Evolutionary conservation across 768 basidiomycete genomes (phyloP), one percentile per base, ranked within the genome.

Genomic region (Flagelloscypha sp.): DNA sequence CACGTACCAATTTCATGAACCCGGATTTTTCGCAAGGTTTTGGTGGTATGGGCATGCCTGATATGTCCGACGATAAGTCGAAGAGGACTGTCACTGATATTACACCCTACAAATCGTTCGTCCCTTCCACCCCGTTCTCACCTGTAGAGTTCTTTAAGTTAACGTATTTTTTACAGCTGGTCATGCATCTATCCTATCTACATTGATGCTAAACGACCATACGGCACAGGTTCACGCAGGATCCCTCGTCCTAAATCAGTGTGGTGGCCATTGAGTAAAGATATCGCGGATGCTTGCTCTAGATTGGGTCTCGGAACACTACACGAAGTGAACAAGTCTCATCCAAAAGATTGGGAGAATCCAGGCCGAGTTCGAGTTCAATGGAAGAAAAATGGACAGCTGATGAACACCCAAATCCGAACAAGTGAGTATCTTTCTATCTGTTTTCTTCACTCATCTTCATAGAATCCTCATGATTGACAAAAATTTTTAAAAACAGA

Each of bases 331-430:
- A 72, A 76, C 50, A 97, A 93, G 58, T 66, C 74, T 18, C 94
- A 99, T 50, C 94, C 94, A 8, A 74, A 87, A 34, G 94, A 99
- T 57, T 99, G 94, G 94, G 93, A 86, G 52, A 99, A 99, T 55
- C 94, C 94, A 0, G 94, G 94, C 7, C 74, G 94, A 17, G 88
- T 99, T 40, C 76, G 89, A 44, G 85, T 98, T 16, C 85, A 85
- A 51, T 88, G 84, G 83, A 89, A 85, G 70, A 82, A 81, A 55
- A 81, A 87, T 40, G 85, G 72, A 0, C 49, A 57, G 23, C 65
- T 82, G 7, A 58, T 83, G 40, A 82, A 87, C 48, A 64, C 71
- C 3, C 50, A 55, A n/a, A 78, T 89, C 50, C 78, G 72, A 61
- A 82, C 79, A 21, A 89, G 86, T 89, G 53, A 47, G 80, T 70